Conservation (phyloP, 2,329 filamentous ascomycete genomes). For the Cladosporium phlei region DNA sequence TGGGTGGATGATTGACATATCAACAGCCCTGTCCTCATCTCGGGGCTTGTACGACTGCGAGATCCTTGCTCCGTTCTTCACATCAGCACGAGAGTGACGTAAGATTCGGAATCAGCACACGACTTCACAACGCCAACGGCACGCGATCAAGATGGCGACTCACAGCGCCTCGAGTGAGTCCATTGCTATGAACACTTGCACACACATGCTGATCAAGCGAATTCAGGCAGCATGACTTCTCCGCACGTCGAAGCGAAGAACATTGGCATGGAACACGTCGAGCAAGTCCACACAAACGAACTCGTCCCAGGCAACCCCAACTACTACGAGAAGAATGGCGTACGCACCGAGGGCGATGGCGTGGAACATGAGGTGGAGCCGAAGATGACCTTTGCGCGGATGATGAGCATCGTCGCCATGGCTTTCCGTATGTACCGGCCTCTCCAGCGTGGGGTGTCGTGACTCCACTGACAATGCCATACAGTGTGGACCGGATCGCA, state of each 20-base stretch:
- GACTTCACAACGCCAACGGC: too few species aligned
- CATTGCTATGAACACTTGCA: not conserved
- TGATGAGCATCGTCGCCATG: slow-evolving; percentile 55
- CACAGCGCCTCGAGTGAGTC: slow-evolving; percentile 7
- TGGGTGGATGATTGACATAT: too few species aligned
- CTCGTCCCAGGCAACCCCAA: slow-evolving; percentile 34
- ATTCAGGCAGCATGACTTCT: not conserved
- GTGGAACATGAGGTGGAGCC: slow-evolving; percentile 39
- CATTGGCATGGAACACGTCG: slow-evolving; percentile 25
- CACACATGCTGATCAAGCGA: not conserved
- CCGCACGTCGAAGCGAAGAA: not conserved
- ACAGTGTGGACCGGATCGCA: slow-evolving; percentile 55
- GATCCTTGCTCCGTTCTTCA: too few species aligned
- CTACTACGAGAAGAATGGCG: slow-evolving; percentile 46
- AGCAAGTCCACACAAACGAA: slow-evolving; percentile 36
- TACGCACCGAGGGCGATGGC: slow-evolving; percentile 45
- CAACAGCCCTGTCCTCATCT: too few species aligned
- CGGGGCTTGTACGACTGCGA: too few species aligned
- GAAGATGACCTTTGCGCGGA: slow-evolving; percentile 45
- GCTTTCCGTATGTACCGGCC: slow-evolving; percentile 39
- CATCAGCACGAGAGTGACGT: too few species aligned
- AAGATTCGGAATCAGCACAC: too few species aligned
- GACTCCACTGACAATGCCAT: not conserved
- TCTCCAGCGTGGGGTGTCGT: not conserved
- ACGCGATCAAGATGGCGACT: not conserved